A percentile compares a stretch with the other conserved stretches of the same genome.
Conservation (phyloP, 139 green algal species). For the Zygnema circumcarinatum region DNA sequence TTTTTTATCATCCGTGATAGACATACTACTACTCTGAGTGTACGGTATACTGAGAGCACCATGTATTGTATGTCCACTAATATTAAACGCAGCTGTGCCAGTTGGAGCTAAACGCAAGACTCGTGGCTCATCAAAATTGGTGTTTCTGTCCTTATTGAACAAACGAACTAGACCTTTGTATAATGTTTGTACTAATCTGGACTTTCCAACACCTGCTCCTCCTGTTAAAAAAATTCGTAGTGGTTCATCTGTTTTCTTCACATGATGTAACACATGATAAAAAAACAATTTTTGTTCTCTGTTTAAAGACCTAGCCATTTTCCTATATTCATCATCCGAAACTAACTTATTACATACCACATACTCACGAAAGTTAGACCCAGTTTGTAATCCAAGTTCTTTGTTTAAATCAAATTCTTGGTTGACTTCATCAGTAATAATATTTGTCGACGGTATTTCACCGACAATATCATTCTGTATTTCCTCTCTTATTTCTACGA, state of each 20-base stretch:
- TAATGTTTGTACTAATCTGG: neutral
- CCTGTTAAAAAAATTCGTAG: slow-evolving; percentile 10
- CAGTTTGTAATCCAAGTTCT: neutral
- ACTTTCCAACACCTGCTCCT: slow-evolving; percentile 19
- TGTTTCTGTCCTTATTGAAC: neutral
- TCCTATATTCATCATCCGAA: neutral
- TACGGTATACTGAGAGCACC: neutral
- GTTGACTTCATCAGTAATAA: neutral
- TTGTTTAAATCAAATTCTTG: slow-evolving; percentile 3
- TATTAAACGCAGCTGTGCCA: slow-evolving; percentile 19
- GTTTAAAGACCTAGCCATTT: slow-evolving; percentile 3
- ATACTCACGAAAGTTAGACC: neutral
- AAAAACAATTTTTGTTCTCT: neutral
- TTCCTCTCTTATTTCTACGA: neutral
- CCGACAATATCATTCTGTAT: neutral
- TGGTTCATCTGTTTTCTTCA: neutral
- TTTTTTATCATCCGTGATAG: neutral
- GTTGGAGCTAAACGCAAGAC: slow-evolving; percentile 6
- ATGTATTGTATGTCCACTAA: neutral
- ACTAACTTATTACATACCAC: neutral
- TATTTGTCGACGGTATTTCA: neutral
- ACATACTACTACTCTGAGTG: neutral
- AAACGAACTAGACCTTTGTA: neutral
- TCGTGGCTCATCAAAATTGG: neutral
- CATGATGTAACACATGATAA: slow-evolving; percentile 16